Base-by-base conservation (phyloP, 2,329 filamentous ascomycete genomes). In the Nothophaeocryptopus gaeumannii region DNA sequence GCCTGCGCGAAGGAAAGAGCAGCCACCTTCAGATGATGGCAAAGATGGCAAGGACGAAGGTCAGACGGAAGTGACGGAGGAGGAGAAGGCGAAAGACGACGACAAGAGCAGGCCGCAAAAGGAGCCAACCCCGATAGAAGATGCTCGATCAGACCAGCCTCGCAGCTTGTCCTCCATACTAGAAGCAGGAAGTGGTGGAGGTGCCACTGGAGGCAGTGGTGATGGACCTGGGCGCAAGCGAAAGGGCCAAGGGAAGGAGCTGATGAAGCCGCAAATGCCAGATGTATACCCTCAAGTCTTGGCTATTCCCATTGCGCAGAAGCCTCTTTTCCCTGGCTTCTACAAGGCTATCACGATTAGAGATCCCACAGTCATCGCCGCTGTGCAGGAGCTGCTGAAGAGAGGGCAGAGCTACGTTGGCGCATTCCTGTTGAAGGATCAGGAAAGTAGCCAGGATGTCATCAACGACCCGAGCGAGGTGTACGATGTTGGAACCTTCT, bases 271-370 rank as follows among this genome's bases (percentile, higher is more conserved):
- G 1, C 82, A 86, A 2, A 86, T 97, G 11, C 93, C 93, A 11
- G 93, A 99, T 54, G 85, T 96, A 37, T 99, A 99, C 68, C 93
- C 93, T 3, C 93, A 97, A 68, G 91, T 99, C 47, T 89, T 99
- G 80, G 92, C 92, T 2, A 95, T 99, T 48, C 93, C 93, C 7
- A 96, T 99, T 63, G 88, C 89, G 26, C 90, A 95, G 69, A 81
- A 93, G 45, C 93, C 93, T 9, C 76, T 99, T 10, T 99, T 97
- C 72, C 93, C 93, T 1, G 93, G 93, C 1, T 99, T 97, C 72
- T 99, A 99, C 76, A 99, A 99, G 73, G 92, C 93, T 8, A 93
- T 99, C 60, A 99, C 92, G 3, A 95, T 99, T 60, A 86, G 89
- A 67, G 90, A 99, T 65, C 88, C 88, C 13, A 88, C 93, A 61